Evolutionary conservation across 495 filamentous ascomycete species (phyloP), one percentile per base, ranked within the genome.

Genomic region (Penicillium bialowiezense): DNA sequence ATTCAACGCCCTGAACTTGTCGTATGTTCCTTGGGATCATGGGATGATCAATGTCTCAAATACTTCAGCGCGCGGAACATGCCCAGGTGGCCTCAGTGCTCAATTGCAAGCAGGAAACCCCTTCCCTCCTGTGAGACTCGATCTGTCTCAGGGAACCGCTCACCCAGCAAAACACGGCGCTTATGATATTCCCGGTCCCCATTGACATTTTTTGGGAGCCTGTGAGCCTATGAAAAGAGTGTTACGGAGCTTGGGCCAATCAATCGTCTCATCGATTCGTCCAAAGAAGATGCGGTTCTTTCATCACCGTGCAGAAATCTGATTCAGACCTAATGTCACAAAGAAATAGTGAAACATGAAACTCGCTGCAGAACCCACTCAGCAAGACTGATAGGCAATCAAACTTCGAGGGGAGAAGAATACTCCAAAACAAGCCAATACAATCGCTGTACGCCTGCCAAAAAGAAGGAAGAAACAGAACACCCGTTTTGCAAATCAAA

Each of bases 161-260:
- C 52, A 55, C 43, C 50, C 51, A 55, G 45, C 14, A 57, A 48
- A n/a, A 9, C 49, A 56, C 39, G 66, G 70, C 70, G 70, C 70
- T 70, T 70, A 71, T 50, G 47, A 56, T 50, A 61, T 64, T 62
- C 56, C 65, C 59, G 68, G 67, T 55, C 54, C 45, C 47, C 52
- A 57, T 60, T 48, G 44, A 52, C 46, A 58, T 61, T 56, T 55
- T 57, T 48, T 65, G 58, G 35, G 50, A 60, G 51, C 43, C 54
- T 58, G 35, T 53, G 41, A 60, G 51, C 54, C 60, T 56, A 60
- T 63, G 15, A 29, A 55, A 33, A 17, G 15, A 50, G 17, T 41
- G 51, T 51, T 48, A 42, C 33, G 40, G 41, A 36, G 36, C 40
- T 24, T 41, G 37, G 51, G 28, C 50, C 59, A 62, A 62, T 64